Conservation (phyloP, 2,329 filamentous ascomycete genomes). For the Beauveria rudraprayagi region DNA sequence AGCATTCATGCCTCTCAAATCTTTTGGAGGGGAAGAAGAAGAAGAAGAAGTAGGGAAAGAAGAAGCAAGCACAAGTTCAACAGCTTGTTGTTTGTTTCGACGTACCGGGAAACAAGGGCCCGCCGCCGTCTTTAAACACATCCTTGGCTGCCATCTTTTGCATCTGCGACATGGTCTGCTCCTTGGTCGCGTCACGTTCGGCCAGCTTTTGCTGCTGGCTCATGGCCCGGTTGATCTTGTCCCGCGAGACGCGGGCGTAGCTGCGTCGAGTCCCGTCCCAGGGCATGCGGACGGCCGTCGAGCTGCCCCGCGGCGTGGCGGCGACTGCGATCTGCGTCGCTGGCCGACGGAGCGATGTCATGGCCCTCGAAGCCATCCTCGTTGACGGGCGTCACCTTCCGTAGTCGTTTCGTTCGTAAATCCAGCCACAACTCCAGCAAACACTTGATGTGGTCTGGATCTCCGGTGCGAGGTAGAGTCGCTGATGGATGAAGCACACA, state of each 20-base stretch:
- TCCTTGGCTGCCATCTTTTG: slow-evolving; percentile 25
- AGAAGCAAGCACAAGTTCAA: too few species aligned
- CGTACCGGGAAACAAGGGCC: slow-evolving; percentile 27
- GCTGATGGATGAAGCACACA: background rate
- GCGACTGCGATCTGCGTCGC: background rate
- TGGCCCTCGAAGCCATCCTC: background rate
- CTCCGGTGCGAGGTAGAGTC: background rate
- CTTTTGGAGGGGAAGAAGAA: background rate
- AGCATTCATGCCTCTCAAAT: background rate
- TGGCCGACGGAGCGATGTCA: slow-evolving; percentile 1
- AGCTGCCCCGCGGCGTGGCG: background rate
- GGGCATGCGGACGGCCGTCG: background rate
- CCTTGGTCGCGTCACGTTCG: slow-evolving; percentile 17
- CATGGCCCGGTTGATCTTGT: background rate
- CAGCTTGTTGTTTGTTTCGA: background rate
- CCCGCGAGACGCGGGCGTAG: background rate
- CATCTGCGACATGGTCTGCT: slow-evolving; percentile 23
- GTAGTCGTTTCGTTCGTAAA: background rate
- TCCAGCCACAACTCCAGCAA: background rate
- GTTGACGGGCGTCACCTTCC: background rate
- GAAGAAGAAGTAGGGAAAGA: too few species aligned
- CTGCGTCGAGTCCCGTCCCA: background rate
- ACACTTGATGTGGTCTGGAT: background rate
- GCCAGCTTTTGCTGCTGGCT: background rate
- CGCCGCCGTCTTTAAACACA: slow-evolving; percentile 26